phyloP scores from a whole-genome alignment of 805 yeast species.

The Candida krabiensis region DNA sequence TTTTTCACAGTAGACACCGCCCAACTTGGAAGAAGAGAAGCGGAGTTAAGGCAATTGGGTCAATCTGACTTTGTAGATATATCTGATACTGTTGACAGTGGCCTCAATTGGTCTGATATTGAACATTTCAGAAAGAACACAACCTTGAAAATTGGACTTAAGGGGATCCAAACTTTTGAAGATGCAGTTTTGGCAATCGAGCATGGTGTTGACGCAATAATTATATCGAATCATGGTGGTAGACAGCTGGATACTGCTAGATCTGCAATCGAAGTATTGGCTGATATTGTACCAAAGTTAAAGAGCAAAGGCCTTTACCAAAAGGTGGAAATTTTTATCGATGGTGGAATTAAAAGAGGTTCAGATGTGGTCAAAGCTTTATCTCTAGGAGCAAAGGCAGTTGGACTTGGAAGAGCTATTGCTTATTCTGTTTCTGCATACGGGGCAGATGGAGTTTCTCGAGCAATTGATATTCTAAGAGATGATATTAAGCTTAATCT shows the following conservation, averaged over 20 bases:
- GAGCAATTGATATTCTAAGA: constrained; percentile 51
- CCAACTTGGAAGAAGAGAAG: constrained; percentile 79
- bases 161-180: constrained; percentile 63
- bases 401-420: constrained; percentile 34
- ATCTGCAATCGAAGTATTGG: constrained; percentile 57
- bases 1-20: constrained; percentile 89
- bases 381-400: constrained; percentile 39
- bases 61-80: constrained; percentile 2
- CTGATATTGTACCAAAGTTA: constrained; percentile 44
- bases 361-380: constrained; percentile 36
- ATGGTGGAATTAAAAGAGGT: constrained; percentile 39
- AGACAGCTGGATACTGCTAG: constrained; percentile 60
- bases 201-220: constrained; percentile 58
- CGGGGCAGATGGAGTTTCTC: constrained; percentile 44
- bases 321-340: constrained; percentile 33
- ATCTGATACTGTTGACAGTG: constrained; percentile 36
- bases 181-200: constrained; percentile 57
- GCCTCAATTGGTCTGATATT: constrained; percentile 63
- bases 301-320: constrained; percentile 35
- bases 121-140: constrained; percentile 49
- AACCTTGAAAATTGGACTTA: constrained; percentile 44
- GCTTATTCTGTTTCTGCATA: constrained; percentile 10
- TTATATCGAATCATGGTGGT: constrained; percentile 73
- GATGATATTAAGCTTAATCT: constrained; percentile 66
- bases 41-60: constrained; percentile 35